These are phyloP conservation scores for Penicillium sumatraense DNA, from an alignment of 2,329 filamentous ascomycete species.

Conservation along the genomic window DNA sequence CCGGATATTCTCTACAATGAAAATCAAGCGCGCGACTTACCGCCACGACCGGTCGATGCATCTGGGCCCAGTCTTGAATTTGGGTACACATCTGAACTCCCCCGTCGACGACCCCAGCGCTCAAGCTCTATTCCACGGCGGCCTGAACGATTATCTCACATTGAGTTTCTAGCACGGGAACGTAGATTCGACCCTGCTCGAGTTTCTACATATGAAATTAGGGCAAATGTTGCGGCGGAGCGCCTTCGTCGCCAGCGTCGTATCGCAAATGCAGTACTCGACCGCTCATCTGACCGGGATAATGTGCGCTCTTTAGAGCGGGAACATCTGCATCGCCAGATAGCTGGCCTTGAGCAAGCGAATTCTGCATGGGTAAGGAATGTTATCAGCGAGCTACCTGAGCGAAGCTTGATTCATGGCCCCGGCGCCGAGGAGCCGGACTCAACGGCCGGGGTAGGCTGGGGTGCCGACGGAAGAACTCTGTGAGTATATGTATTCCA, in stretches of 20 bases:
- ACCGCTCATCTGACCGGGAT: constrained; percentile 34
- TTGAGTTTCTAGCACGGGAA: constrained; percentile 24
- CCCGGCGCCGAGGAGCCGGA: constrained; percentile 43
- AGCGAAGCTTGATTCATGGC: constrained; percentile 35
- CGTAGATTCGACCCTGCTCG: constrained; percentile 33
- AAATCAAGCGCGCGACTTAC: constrained; percentile 6
- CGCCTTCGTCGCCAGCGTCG: constrained; percentile 45
- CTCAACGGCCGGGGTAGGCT: constrained; percentile 53
- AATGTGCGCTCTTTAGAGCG: constrained; percentile 26
- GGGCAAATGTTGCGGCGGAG: constrained; percentile 45
- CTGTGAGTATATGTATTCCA: constrained; percentile 43
- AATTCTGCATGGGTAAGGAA: constrained; percentile 45
- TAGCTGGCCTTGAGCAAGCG: constrained; percentile 38
- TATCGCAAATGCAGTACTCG: constrained; percentile 39
- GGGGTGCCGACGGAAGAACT: constrained; percentile 51
- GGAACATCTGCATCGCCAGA: constrained; percentile 40
- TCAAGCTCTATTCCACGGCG: constrained; percentile 42
- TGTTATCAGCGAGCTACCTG: constrained; percentile 40
- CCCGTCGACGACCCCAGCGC: constrained; percentile 34
- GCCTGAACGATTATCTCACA: constrained; percentile 26
- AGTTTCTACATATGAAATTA: constrained; percentile 38
- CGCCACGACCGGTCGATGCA: constrained; percentile 19
- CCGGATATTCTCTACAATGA: constrained; percentile 30
- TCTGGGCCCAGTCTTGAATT: constrained; percentile 25
- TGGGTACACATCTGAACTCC: constrained; percentile 22